These are phyloP conservation scores for Angomonas ambiguus DNA, from an alignment of 208 protist species.

Conservation along the genomic window DNA sequence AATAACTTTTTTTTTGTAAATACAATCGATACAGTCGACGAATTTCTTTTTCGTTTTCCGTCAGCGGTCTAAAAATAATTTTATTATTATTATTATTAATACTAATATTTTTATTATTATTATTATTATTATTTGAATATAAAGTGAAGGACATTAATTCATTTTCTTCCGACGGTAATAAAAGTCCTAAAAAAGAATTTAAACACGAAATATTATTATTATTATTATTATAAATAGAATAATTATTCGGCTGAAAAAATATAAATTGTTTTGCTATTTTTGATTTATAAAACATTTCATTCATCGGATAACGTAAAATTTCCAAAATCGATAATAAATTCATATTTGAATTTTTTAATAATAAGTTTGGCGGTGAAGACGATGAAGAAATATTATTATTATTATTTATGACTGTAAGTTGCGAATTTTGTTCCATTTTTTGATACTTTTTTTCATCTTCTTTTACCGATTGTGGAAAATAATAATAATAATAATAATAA, in stretches of 20 bases:
- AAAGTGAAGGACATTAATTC: background rate
- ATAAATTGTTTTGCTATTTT: background rate
- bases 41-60: background rate
- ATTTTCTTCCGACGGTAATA: background rate
- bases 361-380: too few species aligned
- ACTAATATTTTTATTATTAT: background rate
- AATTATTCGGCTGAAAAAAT: background rate
- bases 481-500: conserved; percentile 4
- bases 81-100: conserved; percentile 2
- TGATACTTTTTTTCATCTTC: background rate
- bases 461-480: background rate
- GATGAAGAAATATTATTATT: too few species aligned
- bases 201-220: background rate
- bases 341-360: background rate
- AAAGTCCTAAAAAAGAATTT: background rate
- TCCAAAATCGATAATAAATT: background rate
- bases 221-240: conserved; percentile 1
- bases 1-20: background rate
- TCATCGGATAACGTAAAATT: background rate
- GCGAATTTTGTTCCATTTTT: background rate
- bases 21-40: background rate
- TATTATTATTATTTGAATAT: background rate
- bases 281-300: background rate
- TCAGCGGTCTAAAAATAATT: background rate
- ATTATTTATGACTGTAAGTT: background rate